These are phyloP conservation scores for Pichia nanzhaoensis DNA, from an alignment of 805 yeast species.

Conservation along the genomic window DNA sequence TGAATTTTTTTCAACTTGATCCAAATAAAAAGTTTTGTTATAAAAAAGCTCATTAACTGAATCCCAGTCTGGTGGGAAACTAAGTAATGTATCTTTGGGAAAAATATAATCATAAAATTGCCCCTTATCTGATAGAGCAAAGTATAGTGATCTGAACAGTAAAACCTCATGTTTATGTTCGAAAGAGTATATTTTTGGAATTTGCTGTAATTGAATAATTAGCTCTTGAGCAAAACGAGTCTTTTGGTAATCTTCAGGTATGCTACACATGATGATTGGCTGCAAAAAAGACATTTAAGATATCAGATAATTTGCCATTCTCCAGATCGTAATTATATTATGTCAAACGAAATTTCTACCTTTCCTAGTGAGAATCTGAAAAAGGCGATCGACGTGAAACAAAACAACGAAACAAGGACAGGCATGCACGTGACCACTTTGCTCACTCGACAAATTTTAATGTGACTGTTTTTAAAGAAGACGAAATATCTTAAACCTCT, in stretches of 20 bases:
- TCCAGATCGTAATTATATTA: too few relatives aligned
- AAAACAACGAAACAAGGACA: too few relatives aligned
- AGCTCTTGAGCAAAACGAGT: conserved; percentile 7
- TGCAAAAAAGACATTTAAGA: too few relatives aligned
- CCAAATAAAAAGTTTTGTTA: conserved; percentile 20
- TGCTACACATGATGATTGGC: too few relatives aligned
- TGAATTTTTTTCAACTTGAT: conserved; percentile 16
- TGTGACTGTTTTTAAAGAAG: too few relatives aligned
- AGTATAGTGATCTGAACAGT: conserved; percentile 13
- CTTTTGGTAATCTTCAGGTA: conserved; percentile 5
- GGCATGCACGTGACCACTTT: too few relatives aligned
- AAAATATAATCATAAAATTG: conserved; percentile 10
- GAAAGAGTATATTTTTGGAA: conserved; percentile 9
- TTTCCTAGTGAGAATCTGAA: too few relatives aligned
- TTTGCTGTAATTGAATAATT: conserved; percentile 5
- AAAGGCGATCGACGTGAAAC: too few relatives aligned
- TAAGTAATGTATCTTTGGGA: conserved; percentile 4
- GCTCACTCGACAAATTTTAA: too few relatives aligned
- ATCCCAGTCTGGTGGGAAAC: conserved; percentile 23
- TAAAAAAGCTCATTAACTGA: conserved; percentile 16
- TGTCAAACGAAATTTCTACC: too few relatives aligned
- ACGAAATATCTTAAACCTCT: too few relatives aligned
- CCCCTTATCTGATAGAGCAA: conserved; percentile 13
- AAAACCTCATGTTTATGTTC: conserved; percentile 7
- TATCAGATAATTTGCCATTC: too few relatives aligned